phyloP scores from a whole-genome alignment of 345 rosid genomes.

The Brassica napus region DNA sequence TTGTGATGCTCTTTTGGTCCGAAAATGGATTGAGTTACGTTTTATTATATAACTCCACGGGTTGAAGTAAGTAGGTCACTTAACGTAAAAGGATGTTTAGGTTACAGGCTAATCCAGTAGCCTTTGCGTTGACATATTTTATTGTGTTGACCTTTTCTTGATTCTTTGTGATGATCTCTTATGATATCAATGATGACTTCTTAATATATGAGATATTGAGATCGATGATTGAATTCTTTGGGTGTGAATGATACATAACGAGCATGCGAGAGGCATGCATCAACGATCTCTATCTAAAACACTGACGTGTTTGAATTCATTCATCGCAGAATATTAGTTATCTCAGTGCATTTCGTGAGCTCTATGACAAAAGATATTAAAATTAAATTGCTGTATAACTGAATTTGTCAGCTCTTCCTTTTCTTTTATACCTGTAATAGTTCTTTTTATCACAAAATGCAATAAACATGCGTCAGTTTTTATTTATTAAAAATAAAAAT shows the following conservation, averaged over 20 bases:
- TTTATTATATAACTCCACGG: conserved; percentile 20
- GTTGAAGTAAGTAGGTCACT: neutral
- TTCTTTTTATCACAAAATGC: neutral
- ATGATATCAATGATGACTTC: conserved; percentile 19
- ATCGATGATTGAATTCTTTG: conserved; percentile 9
- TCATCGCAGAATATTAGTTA: neutral
- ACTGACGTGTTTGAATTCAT: conserved; percentile 15
- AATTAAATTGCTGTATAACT: neutral
- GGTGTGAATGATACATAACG: conserved; percentile 32
- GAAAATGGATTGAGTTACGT: conserved; percentile 10
- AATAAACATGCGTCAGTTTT: conserved; percentile 17
- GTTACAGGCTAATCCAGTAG: conserved; percentile 40
- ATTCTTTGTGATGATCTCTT: conserved; percentile 16
- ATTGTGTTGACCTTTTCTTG: conserved; percentile 32
- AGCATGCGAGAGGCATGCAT: conserved; percentile 44
- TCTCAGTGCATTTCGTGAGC: neutral
- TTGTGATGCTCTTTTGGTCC: neutral
- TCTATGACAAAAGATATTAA: neutral
- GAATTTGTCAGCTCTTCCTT: neutral
- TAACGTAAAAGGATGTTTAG: conserved; percentile 12
- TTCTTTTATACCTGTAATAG: neutral
- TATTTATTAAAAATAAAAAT: neutral
- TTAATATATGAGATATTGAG: neutral
- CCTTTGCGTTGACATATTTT: conserved; percentile 36
- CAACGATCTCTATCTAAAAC: conserved; percentile 29